Evolutionary conservation across 192 early-diverging fungal genomes (phyloP).

Genomic region (Pilobolus umbonatus): DNA sequence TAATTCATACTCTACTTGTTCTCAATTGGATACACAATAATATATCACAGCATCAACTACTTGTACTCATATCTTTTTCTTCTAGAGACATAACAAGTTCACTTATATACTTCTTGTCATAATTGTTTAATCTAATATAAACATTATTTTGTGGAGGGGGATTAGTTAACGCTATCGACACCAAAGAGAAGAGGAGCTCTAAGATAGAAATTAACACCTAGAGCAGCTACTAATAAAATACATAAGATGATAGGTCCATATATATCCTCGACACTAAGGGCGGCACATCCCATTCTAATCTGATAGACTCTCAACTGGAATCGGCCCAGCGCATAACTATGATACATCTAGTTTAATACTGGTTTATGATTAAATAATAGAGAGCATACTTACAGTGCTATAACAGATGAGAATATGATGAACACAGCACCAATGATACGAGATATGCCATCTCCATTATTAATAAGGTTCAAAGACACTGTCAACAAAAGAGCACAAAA

Average conservation of each 20-base stretch:
- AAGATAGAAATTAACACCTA: constrained; percentile 27
- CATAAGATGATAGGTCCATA: constrained; percentile 30
- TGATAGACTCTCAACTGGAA: constrained; percentile 29
- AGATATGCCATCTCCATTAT: constrained; percentile 58
- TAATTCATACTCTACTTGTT: no score
- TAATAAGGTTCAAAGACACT: constrained; percentile 67
- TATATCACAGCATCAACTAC: no score
- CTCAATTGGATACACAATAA: no score
- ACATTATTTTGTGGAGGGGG: no score
- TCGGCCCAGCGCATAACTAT: constrained; percentile 24
- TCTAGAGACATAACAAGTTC: no score
- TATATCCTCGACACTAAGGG: constrained; percentile 25
- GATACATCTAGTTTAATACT: no score
- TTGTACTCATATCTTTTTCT: no score
- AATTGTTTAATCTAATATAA: no score
- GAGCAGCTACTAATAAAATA: constrained; percentile 23
- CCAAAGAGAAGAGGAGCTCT: no score
- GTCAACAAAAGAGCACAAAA: constrained; percentile 67
- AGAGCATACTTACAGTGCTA: constrained; percentile 34
- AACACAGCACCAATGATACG: constrained; percentile 53
- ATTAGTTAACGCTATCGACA: no score
- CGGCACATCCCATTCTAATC: constrained; percentile 13
- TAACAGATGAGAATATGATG: constrained; percentile 21
- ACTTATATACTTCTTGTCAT: no score
- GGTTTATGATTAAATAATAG: no score